phyloP scores from a whole-genome alignment of 2,329 filamentous ascomycete genomes.

The Leptographium wingfieldii region DNA sequence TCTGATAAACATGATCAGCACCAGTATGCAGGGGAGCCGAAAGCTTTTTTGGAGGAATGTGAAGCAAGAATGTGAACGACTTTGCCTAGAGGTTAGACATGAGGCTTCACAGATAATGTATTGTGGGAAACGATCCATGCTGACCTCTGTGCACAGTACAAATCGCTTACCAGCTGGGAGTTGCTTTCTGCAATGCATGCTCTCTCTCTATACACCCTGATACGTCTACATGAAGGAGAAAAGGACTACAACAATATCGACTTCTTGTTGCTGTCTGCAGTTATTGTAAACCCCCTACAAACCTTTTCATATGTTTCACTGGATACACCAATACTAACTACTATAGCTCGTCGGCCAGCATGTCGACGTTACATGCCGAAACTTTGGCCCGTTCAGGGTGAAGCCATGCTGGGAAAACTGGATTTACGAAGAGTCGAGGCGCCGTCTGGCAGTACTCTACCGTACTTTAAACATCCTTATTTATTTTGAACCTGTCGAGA shows the following conservation, averaged over 20 bases:
- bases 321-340: background rate
- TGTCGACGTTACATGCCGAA: background rate
- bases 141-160: too few relatives aligned
- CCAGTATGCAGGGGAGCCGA: background rate
- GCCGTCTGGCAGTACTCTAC: background rate
- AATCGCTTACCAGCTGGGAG: too few relatives aligned
- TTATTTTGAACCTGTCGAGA: background rate
- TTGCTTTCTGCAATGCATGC: too few relatives aligned
- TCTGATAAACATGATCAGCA: background rate
- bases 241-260: background rate
- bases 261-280: background rate
- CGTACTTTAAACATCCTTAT: background rate
- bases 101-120: too few relatives aligned
- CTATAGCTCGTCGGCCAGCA: background rate
- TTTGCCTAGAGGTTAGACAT: background rate
- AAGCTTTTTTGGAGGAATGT: background rate
- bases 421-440: background rate
- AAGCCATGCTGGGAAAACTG: background rate
- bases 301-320: background rate
- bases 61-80: too few relatives aligned
- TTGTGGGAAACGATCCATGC: background rate
- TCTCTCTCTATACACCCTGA: too few relatives aligned
- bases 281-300: background rate
- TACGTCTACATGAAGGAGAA: background rate
- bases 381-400: background rate